Evolutionary conservation across 1,284 basidiomycete genomes (phyloP), one percentile per base, ranked within the genome.

Genomic region (Tilletia setariae): DNA sequence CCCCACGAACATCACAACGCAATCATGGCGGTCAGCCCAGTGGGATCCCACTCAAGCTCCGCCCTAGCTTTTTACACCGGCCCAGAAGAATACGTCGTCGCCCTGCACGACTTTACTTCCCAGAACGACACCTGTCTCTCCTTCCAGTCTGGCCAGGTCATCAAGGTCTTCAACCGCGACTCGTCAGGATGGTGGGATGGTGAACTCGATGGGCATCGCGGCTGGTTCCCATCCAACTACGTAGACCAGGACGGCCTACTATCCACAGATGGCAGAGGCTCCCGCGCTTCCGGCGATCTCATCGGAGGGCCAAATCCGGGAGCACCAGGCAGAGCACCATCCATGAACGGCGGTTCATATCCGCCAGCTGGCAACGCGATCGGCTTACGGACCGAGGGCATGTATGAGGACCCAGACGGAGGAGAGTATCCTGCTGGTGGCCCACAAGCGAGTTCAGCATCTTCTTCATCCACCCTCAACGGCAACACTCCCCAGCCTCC

Each of bases 151-250:
- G 94, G 95, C 1, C 91, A 98, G 81, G 87, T 95, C 65, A 94
- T 98, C 71, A 89, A 89, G 70, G 93, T 98, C 32, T 86, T 92
- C 68, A 92, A 92, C 78, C 87, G 89, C 72, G 94, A 98, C 83
- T 74, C 86, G 0, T 92, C 90, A 71, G 96, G 95, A 0, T 98
- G 96, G 96, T 98, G 95, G 95, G 94, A 98, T 80, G 95, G 96
- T 11, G 93, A 98, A 84, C 84, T 96, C 23, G 69, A 75, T n/a
- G 76, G 73, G 11, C 66, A 76, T 59, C 73, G 79, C 25, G 96
- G 96, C n/a, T 99, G 95, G 95, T 98, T 98, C 83, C 95, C 95
- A n/a, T 93, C 92, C 74, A 87, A 86, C 72, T 87, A 85, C 72
- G 51, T 76, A 9, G 72, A 73, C 53, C 65, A 71, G 35, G 66